Evolutionary conservation across 164 flowering plant species (phyloP).

Genomic region (Vitis amurensis): DNA sequence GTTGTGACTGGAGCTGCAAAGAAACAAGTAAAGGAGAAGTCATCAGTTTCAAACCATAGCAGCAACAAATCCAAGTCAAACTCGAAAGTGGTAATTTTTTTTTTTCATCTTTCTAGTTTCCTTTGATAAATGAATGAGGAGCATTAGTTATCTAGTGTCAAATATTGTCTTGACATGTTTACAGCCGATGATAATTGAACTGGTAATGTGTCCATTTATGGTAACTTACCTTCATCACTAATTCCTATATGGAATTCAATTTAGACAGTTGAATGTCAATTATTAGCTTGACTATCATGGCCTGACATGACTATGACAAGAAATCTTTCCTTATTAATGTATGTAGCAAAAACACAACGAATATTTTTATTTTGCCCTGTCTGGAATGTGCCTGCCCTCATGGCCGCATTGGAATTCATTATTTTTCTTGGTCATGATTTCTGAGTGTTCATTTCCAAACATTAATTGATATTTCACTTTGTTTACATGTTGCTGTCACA

Average conservation of each 20-base stretch:
- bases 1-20: conserved; percentile 46
- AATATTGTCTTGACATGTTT: neutral
- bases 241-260: too few relatives aligned
- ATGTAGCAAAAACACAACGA: too few relatives aligned
- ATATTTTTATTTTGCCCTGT: neutral
- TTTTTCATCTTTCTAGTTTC: neutral
- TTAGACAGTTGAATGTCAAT: neutral
- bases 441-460: too few relatives aligned
- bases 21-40: conserved; percentile 52
- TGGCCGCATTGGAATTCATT: neutral
- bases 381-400: too few relatives aligned
- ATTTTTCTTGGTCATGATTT: neutral
- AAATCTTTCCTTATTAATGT: neutral
- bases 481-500: neutral
- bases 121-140: neutral
- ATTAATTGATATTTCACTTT: too few relatives aligned
- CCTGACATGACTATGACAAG: neutral
- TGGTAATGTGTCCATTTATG: too few relatives aligned
- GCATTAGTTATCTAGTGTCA: neutral
- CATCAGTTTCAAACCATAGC: conserved; percentile 49
- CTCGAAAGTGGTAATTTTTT: conserved; percentile 39
- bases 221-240: too few relatives aligned
- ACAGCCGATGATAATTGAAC: neutral
- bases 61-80: conserved; percentile 47
- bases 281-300: conserved; percentile 1